Base-by-base conservation (phyloP, 2,329 filamentous ascomycete species). In the Fusarium sp. region DNA sequence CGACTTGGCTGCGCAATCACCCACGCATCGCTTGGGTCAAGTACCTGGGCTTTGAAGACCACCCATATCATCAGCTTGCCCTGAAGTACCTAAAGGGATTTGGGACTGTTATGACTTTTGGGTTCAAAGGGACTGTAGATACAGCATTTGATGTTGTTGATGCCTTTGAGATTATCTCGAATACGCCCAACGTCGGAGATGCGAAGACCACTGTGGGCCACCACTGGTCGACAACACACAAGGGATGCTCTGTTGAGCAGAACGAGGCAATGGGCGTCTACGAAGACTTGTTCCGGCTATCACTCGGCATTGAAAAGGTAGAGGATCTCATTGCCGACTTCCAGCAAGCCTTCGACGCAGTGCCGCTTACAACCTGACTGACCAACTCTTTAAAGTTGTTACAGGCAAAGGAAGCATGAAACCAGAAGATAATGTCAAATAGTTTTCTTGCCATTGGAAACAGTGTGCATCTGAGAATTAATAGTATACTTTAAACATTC, bases 291-390 rank as follows among this genome's bases (percentile, higher is more conserved):
- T 74, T 75, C 52, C 65, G 72, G 15, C 52, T 75, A 8, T 75
- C 70, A 10, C 70, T 75, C 1, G 73, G 73, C 7, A 92, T 88
- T 9, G 91, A 92, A 77, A 89, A 91, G 74, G 91, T 92, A 68
- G 89, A 91, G 78, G 91, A 93, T 72, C 92, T 93, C 74, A 89
- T 89, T 71, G 85, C 85, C 31, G 91, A 92, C 77, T 92, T 93
- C 73, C 87, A 90, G 77, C 90, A 92, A 78, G 59, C 53, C 16
- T 47, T 47, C 18, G 44, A 47, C 20, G 28, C 28, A 12, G 44
- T 47, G 44, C 44, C 44, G 8, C 44, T 47, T 4, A 31, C n/a
- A 47, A n/a, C 18, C 12, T 44, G 20, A 23, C 3, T 47, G 44
- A n/a, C 18, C 16, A 15, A 23, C 16, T 33, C 16, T 47, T 6